phyloP scores from a whole-genome alignment of 148 eudicot genomes.

The Gaultheria prostrata region DNA sequence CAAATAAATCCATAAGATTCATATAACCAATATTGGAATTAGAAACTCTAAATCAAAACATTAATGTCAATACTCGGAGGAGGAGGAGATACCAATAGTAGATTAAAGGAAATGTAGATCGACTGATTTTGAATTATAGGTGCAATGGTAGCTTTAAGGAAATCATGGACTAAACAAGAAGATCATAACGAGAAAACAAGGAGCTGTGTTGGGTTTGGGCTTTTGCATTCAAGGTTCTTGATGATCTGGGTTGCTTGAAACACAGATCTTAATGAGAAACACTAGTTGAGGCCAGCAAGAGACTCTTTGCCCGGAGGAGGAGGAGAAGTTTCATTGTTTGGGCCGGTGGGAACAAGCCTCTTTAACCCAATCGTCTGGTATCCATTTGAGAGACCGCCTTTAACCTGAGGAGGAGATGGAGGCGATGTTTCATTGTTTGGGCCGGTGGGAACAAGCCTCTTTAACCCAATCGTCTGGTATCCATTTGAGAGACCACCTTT shows the following conservation, averaged over 20 bases:
- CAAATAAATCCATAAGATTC: no score
- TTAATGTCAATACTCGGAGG: no score
- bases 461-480: neutral
- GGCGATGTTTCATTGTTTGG: neutral
- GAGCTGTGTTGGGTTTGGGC: neutral
- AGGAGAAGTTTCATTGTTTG: neutral
- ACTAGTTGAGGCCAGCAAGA: no score
- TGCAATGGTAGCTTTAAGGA: neutral
- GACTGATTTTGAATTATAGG: no score
- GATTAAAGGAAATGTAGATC: no score
- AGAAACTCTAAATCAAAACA: no score
- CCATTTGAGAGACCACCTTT: neutral
- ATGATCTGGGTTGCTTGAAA: neutral
- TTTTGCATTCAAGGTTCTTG: neutral
- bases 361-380: neutral
- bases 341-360: neutral
- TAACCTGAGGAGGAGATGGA: neutral
- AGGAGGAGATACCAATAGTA: no score
- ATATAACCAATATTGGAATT: no score
- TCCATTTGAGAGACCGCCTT: neutral
- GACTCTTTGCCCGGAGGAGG: no score
- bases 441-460: neutral
- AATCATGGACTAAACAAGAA: neutral
- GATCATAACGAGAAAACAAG: neutral
- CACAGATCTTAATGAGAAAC: neutral